Evolutionary conservation across 2,329 filamentous ascomycete species (phyloP), one percentile per base, ranked within the genome.

Genomic region (Eurotiales sp.): DNA sequence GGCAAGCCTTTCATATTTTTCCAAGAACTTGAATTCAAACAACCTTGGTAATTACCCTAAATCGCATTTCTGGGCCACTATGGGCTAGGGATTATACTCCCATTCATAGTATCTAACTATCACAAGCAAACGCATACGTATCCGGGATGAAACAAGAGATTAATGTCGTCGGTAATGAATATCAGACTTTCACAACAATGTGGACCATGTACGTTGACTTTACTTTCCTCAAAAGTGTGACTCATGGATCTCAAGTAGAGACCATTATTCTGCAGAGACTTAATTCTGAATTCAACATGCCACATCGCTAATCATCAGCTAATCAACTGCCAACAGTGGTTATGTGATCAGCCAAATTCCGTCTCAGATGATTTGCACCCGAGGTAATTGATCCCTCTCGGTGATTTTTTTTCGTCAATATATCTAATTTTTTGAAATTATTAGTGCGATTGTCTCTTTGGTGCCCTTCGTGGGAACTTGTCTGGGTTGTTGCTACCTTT

Each of bases 61-160:
- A 12, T 34, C 14, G n/a, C n/a, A n/a, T n/a, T n/a, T n/a, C n/a
- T n/a, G n/a, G n/a, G n/a, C n/a, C n/a, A n/a, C n/a, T n/a, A n/a
- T n/a, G n/a, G n/a, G n/a, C n/a, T n/a, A n/a, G n/a, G n/a, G n/a
- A n/a, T n/a, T n/a, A n/a, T n/a, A n/a, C n/a, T n/a, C n/a, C n/a
- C n/a, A n/a, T n/a, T n/a, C n/a, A n/a, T n/a, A n/a, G 10, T 32
- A 32, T 12, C n/a, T 32, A 32, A 32, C n/a, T n/a, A n/a, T n/a
- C n/a, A n/a, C n/a, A n/a, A 50, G 48, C 41, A 32, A 50, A 50
- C 57, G 77, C 77, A 3, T 79, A 67, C 51, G 64, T 68, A n/a
- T 65, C 63, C 1, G 66, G 66, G 15, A 68, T 68, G 64, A 58
- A 63, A 50, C 62, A 68, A 52, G 66, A 67, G 39, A 58, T 68